Evolutionary conservation across 2,329 filamentous ascomycete genomes (phyloP).

Genomic region (Cladosporium sp.): DNA sequence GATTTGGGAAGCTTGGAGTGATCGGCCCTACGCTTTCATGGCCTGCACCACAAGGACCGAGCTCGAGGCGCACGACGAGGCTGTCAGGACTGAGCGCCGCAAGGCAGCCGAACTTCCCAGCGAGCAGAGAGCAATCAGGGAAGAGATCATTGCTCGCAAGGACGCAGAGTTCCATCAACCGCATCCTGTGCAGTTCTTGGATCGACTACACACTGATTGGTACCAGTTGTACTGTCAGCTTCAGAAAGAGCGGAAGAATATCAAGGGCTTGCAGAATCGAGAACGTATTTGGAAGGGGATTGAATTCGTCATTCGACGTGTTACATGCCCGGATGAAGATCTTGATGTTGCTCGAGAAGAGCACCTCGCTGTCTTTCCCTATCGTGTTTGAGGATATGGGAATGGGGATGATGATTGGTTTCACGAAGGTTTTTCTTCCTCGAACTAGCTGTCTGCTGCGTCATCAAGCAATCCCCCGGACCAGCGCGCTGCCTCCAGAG

Average conservation of each 20-base stretch:
- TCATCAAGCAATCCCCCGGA: too few relatives aligned
- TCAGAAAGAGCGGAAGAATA: neutral
- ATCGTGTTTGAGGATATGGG: too few relatives aligned
- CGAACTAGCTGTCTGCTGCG: too few relatives aligned
- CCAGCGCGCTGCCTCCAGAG: too few relatives aligned
- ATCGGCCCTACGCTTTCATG: slow-evolving; percentile 1
- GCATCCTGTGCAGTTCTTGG: neutral
- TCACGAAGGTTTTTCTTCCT: too few relatives aligned
- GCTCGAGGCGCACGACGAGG: neutral
- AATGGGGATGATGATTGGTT: too few relatives aligned
- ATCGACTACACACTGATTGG: slow-evolving; percentile 1
- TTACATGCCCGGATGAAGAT: neutral
- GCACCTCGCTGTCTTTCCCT: neutral
- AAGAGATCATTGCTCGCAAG: neutral
- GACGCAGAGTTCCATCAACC: neutral
- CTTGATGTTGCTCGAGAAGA: neutral
- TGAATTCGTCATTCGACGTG: neutral
- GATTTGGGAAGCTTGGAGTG: slow-evolving; percentile 18
- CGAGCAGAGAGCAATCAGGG: neutral
- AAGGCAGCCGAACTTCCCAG: too few relatives aligned
- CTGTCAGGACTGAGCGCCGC: neutral
- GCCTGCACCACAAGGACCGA: neutral
- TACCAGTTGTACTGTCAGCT: neutral
- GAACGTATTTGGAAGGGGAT: neutral
- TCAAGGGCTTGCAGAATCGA: slow-evolving; percentile 2